Evolutionary conservation across 441 rosid genomes (phyloP), one percentile per base, ranked within the genome.

Genomic region (Raphanus hybrid): DNA sequence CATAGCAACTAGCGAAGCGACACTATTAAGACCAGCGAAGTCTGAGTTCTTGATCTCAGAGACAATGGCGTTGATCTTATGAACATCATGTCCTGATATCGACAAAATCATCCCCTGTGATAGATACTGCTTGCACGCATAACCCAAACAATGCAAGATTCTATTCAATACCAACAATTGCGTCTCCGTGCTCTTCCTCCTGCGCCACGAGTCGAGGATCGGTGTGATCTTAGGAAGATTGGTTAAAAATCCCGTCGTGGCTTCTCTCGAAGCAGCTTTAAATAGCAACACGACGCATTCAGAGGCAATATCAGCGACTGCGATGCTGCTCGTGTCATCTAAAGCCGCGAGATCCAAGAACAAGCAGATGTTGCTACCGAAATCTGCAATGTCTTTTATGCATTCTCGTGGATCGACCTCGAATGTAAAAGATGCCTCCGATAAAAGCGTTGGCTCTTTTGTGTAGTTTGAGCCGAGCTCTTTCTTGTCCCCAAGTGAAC

Each of bases 231-330:
- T 95, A 3, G 88, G 77, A 80, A 95, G 97, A 82, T 90, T 91
- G 74, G 98, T 89, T 41, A 95, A 83, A 75, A 95, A 86, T 20
- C 94, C 87, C n/a, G 89, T 87, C 23, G 97, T 87, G 75, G 95
- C 98, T 86, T 95, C 99, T 80, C 99, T 89, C 3, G 97, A 93
- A 83, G 97, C 94, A 15, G 87, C 95, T 89, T 85, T 91, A 70
- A 93, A 86, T 59, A 93, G 75, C 71, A 93, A 71, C 8, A 89
- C 83, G 15, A 91, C 83, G 32, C 99, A 91, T 73, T 95, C 98
- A 20, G 98, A 95, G 58, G 99, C 95, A 43, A 86, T 69, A 48
- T 90, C 94, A 0, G 95, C 76, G 6, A 86, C 88, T 0, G 91
- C 11, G 50, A 88, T 58, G 72, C 74, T 58, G 72, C 74, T 86